Conservation (phyloP, 2,329 filamentous ascomycete genomes). For the Hypoxylon sp. region DNA sequence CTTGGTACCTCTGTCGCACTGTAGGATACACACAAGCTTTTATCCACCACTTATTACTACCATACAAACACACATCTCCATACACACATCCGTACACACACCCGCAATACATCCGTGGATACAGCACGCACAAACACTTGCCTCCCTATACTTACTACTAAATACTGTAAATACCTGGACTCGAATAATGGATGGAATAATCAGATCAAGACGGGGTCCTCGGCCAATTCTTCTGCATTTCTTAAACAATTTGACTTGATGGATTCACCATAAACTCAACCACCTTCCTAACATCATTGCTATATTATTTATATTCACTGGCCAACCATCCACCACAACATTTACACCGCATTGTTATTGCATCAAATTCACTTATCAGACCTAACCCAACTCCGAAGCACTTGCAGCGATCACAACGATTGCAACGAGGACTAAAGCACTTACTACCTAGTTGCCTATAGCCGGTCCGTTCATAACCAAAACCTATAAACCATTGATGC, state of each 20-base stretch:
- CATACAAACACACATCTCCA: no score
- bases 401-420: background rate
- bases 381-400: background rate
- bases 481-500: background rate
- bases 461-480: background rate
- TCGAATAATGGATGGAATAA: conserved; percentile 8
- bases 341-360: background rate
- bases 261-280: conserved; percentile 2
- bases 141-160: background rate
- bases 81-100: no score
- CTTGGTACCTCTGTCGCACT: no score
- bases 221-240: background rate
- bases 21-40: no score
- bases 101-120: no score
- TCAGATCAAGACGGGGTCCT: background rate
- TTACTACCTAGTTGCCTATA: background rate
- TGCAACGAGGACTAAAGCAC: background rate
- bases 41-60: no score
- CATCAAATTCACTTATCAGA: background rate
- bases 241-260: background rate
- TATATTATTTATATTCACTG: background rate
- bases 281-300: background rate
- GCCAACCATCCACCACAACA: background rate
- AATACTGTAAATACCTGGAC: background rate
- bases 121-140: conserved; percentile 6